A percentile compares a stretch with the other conserved stretches of the same genome.
phyloP scores from a whole-genome alignment of 2,329 filamentous ascomycete species.

The Fusarium nematophilum region DNA sequence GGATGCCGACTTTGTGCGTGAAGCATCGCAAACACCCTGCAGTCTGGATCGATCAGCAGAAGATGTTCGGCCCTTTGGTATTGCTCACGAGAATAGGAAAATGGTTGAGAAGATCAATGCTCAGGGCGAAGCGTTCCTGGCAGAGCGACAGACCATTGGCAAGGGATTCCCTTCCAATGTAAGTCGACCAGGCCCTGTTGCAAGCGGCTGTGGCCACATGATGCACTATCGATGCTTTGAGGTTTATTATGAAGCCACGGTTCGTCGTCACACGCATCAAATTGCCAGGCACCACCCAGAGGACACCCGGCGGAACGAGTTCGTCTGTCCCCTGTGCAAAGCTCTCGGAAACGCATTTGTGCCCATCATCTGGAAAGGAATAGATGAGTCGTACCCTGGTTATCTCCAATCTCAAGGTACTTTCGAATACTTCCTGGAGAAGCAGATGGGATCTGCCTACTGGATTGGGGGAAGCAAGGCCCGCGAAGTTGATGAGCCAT shows the following conservation, averaged over 20 bases:
- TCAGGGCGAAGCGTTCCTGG: constrained; percentile 75
- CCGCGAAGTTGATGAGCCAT: constrained; percentile 47
- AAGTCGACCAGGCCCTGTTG: constrained; percentile 79
- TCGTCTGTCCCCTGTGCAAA: constrained; percentile 96
- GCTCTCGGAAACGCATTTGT: constrained; percentile 95
- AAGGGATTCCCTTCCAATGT: constrained; percentile 84
- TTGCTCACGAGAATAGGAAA: constrained; percentile 86
- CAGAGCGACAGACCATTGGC: constrained; percentile 84
- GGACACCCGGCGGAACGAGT: constrained; percentile 81
- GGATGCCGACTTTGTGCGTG: constrained; percentile 85
- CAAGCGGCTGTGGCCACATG: constrained; percentile 94
- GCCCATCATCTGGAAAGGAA: constrained; percentile 93
- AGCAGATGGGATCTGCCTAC: constrained; percentile 62
- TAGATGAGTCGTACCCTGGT: constrained; percentile 85
- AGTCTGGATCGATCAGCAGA: constrained; percentile 90
- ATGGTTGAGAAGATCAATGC: constrained; percentile 80
- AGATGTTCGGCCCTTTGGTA: constrained; percentile 85
- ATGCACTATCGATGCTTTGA: constrained; percentile 99
- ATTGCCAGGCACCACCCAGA: constrained; percentile 96
- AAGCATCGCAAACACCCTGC: constrained; percentile 80
- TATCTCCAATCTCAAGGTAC: constrained; percentile 68
- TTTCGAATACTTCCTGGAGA: constrained; percentile 77
- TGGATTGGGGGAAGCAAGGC: constrained; percentile 55
- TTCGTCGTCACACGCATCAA: constrained; percentile 87
- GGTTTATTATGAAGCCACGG: constrained; percentile 85